These are phyloP conservation scores for Raphanus raphanistrum DNA, from an alignment of 345 rosid species.

Conservation along the genomic window DNA sequence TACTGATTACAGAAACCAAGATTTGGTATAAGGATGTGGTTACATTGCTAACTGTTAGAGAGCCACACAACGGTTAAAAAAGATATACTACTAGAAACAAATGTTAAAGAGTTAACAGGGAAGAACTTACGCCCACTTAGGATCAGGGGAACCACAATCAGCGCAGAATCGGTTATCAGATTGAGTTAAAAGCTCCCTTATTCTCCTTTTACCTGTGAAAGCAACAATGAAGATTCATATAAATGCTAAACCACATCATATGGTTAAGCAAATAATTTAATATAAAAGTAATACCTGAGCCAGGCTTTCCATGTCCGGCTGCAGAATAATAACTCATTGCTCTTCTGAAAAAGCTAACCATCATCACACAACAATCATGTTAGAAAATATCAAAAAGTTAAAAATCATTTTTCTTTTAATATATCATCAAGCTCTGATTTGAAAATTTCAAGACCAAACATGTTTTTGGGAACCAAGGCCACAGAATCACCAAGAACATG, in stretches of 20 bases:
- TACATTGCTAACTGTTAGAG: background rate
- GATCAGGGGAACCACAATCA: slow-evolving; percentile 94
- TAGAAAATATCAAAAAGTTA: background rate
- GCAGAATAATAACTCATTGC: slow-evolving; percentile 60
- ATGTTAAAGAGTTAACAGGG: background rate
- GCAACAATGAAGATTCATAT: background rate
- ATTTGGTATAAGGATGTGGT: background rate
- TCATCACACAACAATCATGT: slow-evolving; percentile 14
- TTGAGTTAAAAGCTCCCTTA: slow-evolving; percentile 71
- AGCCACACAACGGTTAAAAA: too few species aligned
- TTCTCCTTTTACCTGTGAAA: slow-evolving; percentile 65
- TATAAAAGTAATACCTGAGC: slow-evolving; percentile 48
- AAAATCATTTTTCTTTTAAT: background rate
- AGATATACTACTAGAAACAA: too few species aligned
- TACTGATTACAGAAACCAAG: slow-evolving; percentile 8
- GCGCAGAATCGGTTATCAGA: slow-evolving; percentile 87
- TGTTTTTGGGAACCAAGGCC: background rate
- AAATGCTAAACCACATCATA: background rate
- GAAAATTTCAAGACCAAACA: background rate
- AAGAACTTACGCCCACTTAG: slow-evolving; percentile 96
- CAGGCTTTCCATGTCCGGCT: slow-evolving; percentile 48
- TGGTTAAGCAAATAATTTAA: background rate
- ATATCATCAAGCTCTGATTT: background rate
- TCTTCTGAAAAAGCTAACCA: slow-evolving; percentile 30
- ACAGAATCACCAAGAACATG: background rate